A percentile compares a stretch with the other conserved stretches of the same genome.
Evolutionary conservation across 768 basidiomycete genomes (phyloP).

Genomic region (Arthromyces matolae): DNA sequence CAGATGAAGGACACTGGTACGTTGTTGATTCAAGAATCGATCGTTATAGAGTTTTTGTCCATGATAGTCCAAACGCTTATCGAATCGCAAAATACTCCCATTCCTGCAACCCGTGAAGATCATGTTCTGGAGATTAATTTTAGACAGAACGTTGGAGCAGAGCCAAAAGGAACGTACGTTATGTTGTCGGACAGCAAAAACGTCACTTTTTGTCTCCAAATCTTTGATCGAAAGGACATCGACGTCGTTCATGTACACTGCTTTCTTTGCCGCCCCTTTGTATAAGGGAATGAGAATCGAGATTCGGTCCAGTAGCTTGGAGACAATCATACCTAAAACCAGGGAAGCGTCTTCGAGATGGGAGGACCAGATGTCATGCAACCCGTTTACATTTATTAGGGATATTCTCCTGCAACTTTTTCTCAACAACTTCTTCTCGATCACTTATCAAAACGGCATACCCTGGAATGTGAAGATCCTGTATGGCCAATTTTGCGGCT

Average conservation of each 20-base stretch:
- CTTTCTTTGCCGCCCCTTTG: constrained; percentile 51
- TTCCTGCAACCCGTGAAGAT: constrained; percentile 60
- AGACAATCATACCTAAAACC: constrained; percentile 42
- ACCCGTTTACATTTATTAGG: constrained; percentile 33
- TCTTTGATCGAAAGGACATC: constrained; percentile 32
- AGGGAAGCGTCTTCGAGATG: constrained; percentile 46
- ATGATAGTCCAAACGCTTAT: constrained; percentile 42
- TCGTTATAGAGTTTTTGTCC: constrained; percentile 39
- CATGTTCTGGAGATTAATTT: constrained; percentile 35
- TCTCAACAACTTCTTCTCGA: constrained; percentile 8
- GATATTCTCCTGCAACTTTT: constrained; percentile 29
- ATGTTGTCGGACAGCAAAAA: constrained; percentile 55
- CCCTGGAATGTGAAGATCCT: constrained; percentile 39
- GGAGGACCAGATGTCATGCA: constrained; percentile 56
- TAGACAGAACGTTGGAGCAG: neutral
- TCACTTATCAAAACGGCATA: constrained; percentile 23
- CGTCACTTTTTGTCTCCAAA: constrained; percentile 57
- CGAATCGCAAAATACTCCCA: constrained; percentile 55
- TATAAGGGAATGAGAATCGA: neutral
- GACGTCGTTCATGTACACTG: constrained; percentile 50
- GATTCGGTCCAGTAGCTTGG: neutral
- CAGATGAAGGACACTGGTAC: constrained; percentile 53
- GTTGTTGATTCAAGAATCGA: constrained; percentile 26
- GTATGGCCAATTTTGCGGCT: constrained; percentile 45
- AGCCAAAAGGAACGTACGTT: constrained; percentile 37